Base-by-base conservation (phyloP, 371 early-diverging fungal species). In the Syncephalastrum monosporum region DNA sequence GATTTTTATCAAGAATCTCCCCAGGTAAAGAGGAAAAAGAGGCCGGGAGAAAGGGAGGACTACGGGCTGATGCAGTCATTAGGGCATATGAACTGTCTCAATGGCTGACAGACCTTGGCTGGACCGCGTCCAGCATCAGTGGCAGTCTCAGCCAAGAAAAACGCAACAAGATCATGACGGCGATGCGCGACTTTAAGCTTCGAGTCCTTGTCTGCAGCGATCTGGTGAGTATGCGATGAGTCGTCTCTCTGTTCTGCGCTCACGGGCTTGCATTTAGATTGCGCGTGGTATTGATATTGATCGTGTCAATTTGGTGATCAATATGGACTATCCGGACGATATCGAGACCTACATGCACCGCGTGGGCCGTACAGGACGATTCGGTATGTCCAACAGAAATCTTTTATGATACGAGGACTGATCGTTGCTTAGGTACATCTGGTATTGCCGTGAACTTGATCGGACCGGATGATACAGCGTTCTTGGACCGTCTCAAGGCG, bases 321-420 rank as follows among this genome's bases (percentile, higher is more conserved):
- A 99, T 79, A 92, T 91, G 61, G 99, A 99, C 65, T 79, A 96
- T 55, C 99, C 99, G 17, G 69, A 86, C 42, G 87, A 88, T 27
- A 65, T 71, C 12, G 98, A 98, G 61, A 99, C 99, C 0, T 99
- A 99, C 65, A 82, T 99, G 53, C 99, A 99, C 75, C 90, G 99
- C 55, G 96, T 99, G 59, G 99, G 99, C n/a, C 89, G 99, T 56
- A 97, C 99, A 8, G 99, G 99, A 4, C 87, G 99, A 57, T 99
- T 96, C 72, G 99, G 99, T 74, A 71, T 47, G 10, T 0, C 19
- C 16, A 2, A 50, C 19, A 12, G 13, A 23, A 0, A 27, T n/a
- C 14, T 4, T 25, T 41, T 21, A 1, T 1, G 21, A 21, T 21
- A 21, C 2, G 21, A n/a, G 21, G 2, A 21, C 21, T 21, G 21